Percentiles rank a stretch among this genome's conserved stretches.
phyloP scores from a whole-genome alignment of 2,329 filamentous ascomycete species.

The Fusarium begoniae region DNA sequence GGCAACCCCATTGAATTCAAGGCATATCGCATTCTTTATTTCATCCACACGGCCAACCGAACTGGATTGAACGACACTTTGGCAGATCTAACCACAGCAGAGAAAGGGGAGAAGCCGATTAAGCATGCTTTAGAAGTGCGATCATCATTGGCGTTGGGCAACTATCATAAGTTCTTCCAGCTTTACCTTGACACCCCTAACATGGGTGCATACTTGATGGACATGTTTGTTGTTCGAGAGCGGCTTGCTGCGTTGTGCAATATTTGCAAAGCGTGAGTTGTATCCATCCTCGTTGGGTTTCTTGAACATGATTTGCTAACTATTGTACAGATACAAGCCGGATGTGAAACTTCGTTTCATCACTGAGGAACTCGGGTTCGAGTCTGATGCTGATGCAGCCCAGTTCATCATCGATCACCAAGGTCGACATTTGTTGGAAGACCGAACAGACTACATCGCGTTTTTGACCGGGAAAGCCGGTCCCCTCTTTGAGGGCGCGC shows the following conservation, averaged over 20 bases:
- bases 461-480: constrained; percentile 80
- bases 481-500: constrained; percentile 76
- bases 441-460: constrained; percentile 76
- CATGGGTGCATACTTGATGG: constrained; percentile 98
- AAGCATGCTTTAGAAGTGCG: constrained; percentile 93
- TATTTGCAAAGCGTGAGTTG: constrained; percentile 91
- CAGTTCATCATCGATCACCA: constrained; percentile 88
- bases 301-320: constrained; percentile 55
- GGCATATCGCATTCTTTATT: constrained; percentile 99
- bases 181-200: constrained; percentile 93
- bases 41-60: constrained; percentile 98
- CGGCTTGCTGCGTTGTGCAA: constrained; percentile 88
- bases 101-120: constrained; percentile 85
- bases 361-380: constrained; percentile 95
- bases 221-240: constrained; percentile 97
- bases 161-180: constrained; percentile 98
- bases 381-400: constrained; percentile 88
- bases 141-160: constrained; percentile 89
- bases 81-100: constrained; percentile 98
- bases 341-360: constrained; percentile 90
- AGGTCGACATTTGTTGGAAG: constrained; percentile 79
- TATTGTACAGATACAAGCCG: constrained; percentile 80
- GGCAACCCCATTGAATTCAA: constrained; percentile 96
- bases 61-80: constrained; percentile 97
- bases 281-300: not conserved